phyloP scores from a whole-genome alignment of 2,329 filamentous ascomycete species.

The Acrodontium crateriforme region DNA sequence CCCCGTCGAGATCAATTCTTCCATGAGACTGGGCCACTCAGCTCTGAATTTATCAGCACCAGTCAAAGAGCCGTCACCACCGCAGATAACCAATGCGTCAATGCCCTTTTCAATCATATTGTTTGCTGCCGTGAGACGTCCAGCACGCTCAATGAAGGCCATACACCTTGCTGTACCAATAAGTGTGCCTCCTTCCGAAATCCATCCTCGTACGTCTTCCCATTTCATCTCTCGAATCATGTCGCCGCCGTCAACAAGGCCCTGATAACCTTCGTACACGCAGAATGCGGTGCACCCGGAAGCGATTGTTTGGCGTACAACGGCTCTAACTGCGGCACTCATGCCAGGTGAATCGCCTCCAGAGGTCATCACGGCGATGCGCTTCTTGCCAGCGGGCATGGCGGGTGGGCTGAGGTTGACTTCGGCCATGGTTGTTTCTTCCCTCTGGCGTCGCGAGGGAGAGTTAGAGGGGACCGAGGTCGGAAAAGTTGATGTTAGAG shows the following conservation, averaged over 20 bases:
- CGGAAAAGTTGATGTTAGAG: too few species aligned
- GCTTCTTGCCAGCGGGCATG: constrained; percentile 33
- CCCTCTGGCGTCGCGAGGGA: not conserved
- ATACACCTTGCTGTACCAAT: constrained; percentile 92
- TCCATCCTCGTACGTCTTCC: constrained; percentile 88
- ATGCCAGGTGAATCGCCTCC: constrained; percentile 91
- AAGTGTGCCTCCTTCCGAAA: constrained; percentile 85
- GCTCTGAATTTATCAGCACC: constrained; percentile 85
- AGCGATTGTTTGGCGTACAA: constrained; percentile 83
- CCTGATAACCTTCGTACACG: constrained; percentile 86
- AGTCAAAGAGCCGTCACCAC: constrained; percentile 90
- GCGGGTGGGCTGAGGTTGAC: constrained; percentile 17
- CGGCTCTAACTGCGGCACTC: constrained; percentile 80
- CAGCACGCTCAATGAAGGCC: constrained; percentile 78
- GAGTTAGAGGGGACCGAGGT: too few species aligned
- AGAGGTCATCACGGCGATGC: constrained; percentile 84
- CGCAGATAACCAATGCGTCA: constrained; percentile 90
- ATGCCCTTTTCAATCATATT: constrained; percentile 91
- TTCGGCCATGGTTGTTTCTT: constrained; percentile 15
- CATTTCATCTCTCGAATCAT: constrained; percentile 80
- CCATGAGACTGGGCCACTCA: constrained; percentile 80
- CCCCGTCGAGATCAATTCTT: constrained; percentile 65
- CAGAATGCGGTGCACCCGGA: constrained; percentile 41
- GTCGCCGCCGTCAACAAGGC: constrained; percentile 75
- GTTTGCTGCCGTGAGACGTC: constrained; percentile 74